Conservation (phyloP, 2,329 filamentous ascomycete species). For the Leptosphaerulina australis region DNA sequence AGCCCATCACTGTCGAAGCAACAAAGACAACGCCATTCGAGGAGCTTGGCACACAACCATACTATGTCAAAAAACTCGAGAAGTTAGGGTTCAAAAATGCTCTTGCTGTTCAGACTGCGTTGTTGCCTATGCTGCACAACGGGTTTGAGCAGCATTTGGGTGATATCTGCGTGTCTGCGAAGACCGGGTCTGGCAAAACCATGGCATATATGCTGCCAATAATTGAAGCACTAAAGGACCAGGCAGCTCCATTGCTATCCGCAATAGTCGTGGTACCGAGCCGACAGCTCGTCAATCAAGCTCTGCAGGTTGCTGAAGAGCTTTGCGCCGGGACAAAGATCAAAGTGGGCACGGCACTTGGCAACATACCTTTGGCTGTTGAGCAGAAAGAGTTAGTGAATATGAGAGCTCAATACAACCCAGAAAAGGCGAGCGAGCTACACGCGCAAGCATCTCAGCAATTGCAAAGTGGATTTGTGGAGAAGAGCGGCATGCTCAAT, state of each 20-base stretch:
- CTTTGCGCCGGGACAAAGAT: conserved; percentile 75
- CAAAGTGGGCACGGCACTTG: conserved; percentile 80
- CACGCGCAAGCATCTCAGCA: conserved; percentile 50
- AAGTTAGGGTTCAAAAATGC: conserved; percentile 73
- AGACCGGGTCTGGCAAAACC: conserved; percentile 95
- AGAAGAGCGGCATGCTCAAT: conserved; percentile 46
- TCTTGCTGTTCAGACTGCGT: conserved; percentile 78
- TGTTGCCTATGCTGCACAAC: conserved; percentile 79
- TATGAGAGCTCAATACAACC: conserved; percentile 66
- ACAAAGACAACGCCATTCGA: conserved; percentile 66
- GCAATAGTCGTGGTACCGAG: conserved; percentile 90
- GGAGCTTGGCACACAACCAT: conserved; percentile 66
- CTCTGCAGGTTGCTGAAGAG: conserved; percentile 73
- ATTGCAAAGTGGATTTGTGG: conserved; percentile 40
- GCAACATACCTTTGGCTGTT: conserved; percentile 73
- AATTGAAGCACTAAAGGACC: conserved; percentile 73
- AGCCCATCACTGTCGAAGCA: conserved; percentile 71
- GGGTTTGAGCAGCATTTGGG: conserved; percentile 66
- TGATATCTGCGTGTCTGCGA: conserved; percentile 88
- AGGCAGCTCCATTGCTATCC: conserved; percentile 69
- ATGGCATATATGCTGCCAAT: conserved; percentile 89
- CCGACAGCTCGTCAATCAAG: conserved; percentile 86
- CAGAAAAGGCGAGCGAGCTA: conserved; percentile 59
- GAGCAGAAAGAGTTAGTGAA: conserved; percentile 69
- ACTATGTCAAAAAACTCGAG: conserved; percentile 66